Base-by-base conservation (phyloP, 2,329 filamentous ascomycete species). In the Diplocarpon mali region DNA sequence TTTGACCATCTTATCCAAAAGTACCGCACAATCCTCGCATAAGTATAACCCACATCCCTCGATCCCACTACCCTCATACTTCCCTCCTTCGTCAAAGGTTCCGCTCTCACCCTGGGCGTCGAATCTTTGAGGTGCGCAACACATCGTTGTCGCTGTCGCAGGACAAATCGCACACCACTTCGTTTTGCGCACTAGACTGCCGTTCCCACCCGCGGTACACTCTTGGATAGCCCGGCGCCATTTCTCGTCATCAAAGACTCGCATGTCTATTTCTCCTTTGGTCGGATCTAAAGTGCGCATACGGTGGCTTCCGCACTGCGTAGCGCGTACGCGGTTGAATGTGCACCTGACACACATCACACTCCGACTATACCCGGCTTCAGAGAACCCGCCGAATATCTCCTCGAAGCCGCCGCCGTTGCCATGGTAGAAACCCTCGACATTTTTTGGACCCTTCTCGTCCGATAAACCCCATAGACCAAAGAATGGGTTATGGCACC, bases 301-400 rank as follows among this genome's bases (percentile, higher is more conserved):
- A 2, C 16, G 3, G 17, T 59, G 57, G 2, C n/a, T 8, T 2
- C 16, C 14, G 29, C 58, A 61, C 1, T 40, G 42, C 15, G 54
- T 46, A 17, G 58, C 55, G 1, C 40, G 35, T 0, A 57, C 32
- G 1, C 57, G 35, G 0, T 27, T 15, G 8, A 45, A 51, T 0
- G 59, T 60, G 42, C 59, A 60, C 2, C 34, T 5, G 10, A 53
- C 36, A 17, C 59, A 61, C 54, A 61, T 57, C 12, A 45, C 52
- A 6, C 47, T 56, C 13, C 30, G 32, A 31, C 41, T 42, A 14
- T 47, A 38, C 2, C 51, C 49, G 1, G 47, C 15, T 12, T 53
- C 40, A 1, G 38, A 35, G 24, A 48, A 54, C 1, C 56, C 54
- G 2, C 48, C 51, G 11, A 30, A 40, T 2, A 59, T 36, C 24